Evolutionary conservation across 1,284 basidiomycete genomes (phyloP).

Genomic region (Mrakiaceae sp.): DNA sequence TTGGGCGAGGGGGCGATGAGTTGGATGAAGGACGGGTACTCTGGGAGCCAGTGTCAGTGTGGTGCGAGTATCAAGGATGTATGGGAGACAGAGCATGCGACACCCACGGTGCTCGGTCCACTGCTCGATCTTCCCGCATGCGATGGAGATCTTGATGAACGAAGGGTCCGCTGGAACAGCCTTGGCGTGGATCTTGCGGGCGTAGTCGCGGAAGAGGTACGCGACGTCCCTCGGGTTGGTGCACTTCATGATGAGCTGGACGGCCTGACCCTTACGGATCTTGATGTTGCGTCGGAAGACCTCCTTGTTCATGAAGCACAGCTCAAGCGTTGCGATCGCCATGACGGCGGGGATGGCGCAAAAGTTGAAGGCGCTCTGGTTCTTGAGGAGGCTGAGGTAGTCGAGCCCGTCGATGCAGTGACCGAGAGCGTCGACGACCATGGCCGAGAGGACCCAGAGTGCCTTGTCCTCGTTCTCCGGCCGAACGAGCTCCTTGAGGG

Average conservation of each 20-base stretch:
- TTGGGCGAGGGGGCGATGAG: slow-evolving; percentile 32
- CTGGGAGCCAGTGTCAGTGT: background rate
- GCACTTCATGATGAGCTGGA: slow-evolving; percentile 75
- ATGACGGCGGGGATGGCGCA: slow-evolving; percentile 91
- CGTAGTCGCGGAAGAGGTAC: slow-evolving; percentile 73
- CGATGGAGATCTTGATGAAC: slow-evolving; percentile 66
- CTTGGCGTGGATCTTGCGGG: slow-evolving; percentile 70
- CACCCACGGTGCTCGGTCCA: slow-evolving; percentile 61
- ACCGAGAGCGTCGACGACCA: slow-evolving; percentile 79
- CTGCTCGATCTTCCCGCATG: slow-evolving; percentile 71
- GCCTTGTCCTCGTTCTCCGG: slow-evolving; percentile 39
- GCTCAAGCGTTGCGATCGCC: slow-evolving; percentile 86
- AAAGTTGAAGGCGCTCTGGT: slow-evolving; percentile 92
- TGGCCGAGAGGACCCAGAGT: slow-evolving; percentile 68
- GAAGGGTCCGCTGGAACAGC: slow-evolving; percentile 72
- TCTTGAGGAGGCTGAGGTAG: slow-evolving; percentile 75
- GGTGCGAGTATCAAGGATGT: background rate
- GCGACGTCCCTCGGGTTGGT: slow-evolving; percentile 89
- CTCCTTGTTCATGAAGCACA: slow-evolving; percentile 87
- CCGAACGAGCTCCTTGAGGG: slow-evolving; percentile 41
- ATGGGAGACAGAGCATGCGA: background rate
- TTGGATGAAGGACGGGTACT: slow-evolving; percentile 73
- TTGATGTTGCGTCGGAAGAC: slow-evolving; percentile 88
- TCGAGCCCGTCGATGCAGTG: slow-evolving; percentile 81
- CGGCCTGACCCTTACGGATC: slow-evolving; percentile 86